Evolutionary conservation across 352 stramenopile genomes (phyloP).

Genomic region (Elongisporangium prolatum): DNA sequence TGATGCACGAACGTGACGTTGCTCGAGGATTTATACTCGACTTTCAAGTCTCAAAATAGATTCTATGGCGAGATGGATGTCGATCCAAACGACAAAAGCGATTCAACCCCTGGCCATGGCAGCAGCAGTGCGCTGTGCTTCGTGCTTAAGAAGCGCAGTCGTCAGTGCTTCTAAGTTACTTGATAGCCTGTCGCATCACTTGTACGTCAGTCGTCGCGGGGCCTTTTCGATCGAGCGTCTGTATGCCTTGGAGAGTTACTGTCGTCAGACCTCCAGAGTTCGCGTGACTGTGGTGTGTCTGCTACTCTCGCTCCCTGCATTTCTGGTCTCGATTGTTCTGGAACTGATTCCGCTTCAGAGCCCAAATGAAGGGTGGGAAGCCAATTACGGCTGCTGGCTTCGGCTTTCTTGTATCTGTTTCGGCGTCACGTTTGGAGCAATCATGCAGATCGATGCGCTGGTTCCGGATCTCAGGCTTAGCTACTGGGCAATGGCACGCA

Average conservation of each 20-base stretch:
- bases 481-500: too few species aligned
- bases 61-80: too few species aligned
- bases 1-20: too few species aligned
- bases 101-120: too few species aligned
- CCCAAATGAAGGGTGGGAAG: constrained; percentile 14
- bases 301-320: constrained; percentile 12
- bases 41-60: too few species aligned
- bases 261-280: constrained; percentile 7
- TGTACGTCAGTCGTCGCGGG: constrained; percentile 14
- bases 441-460: neutral
- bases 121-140: neutral
- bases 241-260: constrained; percentile 17
- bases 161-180: neutral
- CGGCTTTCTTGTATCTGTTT: neutral
- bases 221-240: constrained; percentile 19
- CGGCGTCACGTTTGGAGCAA: neutral
- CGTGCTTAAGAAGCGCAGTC: neutral
- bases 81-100: too few species aligned
- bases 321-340: constrained; percentile 11
- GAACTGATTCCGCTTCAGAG: constrained; percentile 15
- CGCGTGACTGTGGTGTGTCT: constrained; percentile 12
- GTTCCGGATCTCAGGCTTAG: neutral
- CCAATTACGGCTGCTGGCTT: constrained; percentile 23
- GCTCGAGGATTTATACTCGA: too few species aligned
- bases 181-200: neutral